Evolutionary conservation across 164 flowering plant genomes (phyloP).

Genomic region (Vitis cinerea): DNA sequence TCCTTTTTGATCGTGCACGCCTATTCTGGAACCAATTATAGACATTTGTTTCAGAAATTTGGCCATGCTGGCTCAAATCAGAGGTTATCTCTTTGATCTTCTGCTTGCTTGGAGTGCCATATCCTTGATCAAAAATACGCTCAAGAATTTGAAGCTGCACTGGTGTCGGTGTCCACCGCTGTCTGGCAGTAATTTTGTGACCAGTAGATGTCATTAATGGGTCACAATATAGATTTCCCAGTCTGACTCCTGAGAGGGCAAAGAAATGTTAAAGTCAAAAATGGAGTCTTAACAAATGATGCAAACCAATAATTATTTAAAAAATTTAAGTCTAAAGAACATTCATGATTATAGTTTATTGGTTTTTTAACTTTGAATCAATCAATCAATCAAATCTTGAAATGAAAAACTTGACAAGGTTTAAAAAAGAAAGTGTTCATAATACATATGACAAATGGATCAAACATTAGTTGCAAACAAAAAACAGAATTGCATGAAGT

Average conservation of each 20-base stretch:
- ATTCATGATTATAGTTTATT: too few relatives aligned
- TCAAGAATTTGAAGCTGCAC: conserved; percentile 93
- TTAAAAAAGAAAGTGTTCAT: too few relatives aligned
- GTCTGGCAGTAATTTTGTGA: conserved; percentile 84
- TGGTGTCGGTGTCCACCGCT: conserved; percentile 96
- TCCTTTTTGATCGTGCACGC: conserved; percentile 85
- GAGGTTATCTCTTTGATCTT: conserved; percentile 48
- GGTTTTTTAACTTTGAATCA: too few relatives aligned
- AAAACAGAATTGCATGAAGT: too few relatives aligned
- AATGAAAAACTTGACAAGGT: too few relatives aligned
- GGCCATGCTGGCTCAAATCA: conserved; percentile 82
- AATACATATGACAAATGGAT: background rate
- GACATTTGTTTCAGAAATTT: conserved; percentile 85
- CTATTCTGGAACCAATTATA: conserved; percentile 96
- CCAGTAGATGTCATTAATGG: conserved; percentile 70
- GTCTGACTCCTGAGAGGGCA: conserved; percentile 60
- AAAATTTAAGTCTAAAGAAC: too few relatives aligned
- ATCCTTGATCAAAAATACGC: conserved; percentile 84
- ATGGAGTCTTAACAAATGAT: background rate
- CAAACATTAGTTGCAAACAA: too few relatives aligned
- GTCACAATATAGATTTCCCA: conserved; percentile 84
- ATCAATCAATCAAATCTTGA: too few relatives aligned
- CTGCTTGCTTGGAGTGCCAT: conserved; percentile 93
- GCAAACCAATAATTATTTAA: background rate
- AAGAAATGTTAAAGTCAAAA: background rate